Base-by-base conservation (phyloP, 2,329 filamentous ascomycete species). In the Ophiocordyceps robertsii region DNA sequence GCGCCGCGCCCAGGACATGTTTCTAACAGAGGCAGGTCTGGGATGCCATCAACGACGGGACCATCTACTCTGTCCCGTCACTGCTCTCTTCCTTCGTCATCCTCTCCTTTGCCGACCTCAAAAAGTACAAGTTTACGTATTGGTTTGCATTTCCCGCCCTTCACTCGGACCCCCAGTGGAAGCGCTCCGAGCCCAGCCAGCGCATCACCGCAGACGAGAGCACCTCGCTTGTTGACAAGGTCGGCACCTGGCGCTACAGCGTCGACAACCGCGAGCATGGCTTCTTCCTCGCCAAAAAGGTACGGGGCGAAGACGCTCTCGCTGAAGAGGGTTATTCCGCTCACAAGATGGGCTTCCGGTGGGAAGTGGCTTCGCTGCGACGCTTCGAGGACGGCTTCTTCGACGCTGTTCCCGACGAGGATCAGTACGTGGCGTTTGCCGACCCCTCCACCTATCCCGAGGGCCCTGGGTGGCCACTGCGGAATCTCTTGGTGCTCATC, bases 71-170 rank as follows among this genome's bases (percentile, higher is more conserved):
- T 10, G 85, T 90, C 40, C 92, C 92, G 3, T 95, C 90, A 5
- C 73, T 96, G 2, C 77, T 98, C 16, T 80, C 87, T 5, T 92
- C 86, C 7, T 96, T 95, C 60, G 75, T 85, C 24, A 79, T 93
- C 45, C 77, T 96, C 38, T 95, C 87, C 14, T 98, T 86, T 59
- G 90, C 92, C 47, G 90, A 98, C 57, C 73, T 98, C 30, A 98
- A 98, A 62, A 95, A 93, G 58, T 96, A 96, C 66, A 86, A 82
- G 48, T 95, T 96, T 59, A 87, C 83, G n/a, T 96, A 96, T 64
- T 94, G 93, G 80, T 96, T 96, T 62, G 90, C 84, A 6, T 98
- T 94, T 56, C 92, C 92, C 1, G 88, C 90, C 14, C 72, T 98
- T 37, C 89, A 94, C 58, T 94, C 90, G 4, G 82, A 90, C 43